Base-by-base conservation (phyloP, 2,329 filamentous ascomycete genomes). In the Arthrobotrys iridis region DNA sequence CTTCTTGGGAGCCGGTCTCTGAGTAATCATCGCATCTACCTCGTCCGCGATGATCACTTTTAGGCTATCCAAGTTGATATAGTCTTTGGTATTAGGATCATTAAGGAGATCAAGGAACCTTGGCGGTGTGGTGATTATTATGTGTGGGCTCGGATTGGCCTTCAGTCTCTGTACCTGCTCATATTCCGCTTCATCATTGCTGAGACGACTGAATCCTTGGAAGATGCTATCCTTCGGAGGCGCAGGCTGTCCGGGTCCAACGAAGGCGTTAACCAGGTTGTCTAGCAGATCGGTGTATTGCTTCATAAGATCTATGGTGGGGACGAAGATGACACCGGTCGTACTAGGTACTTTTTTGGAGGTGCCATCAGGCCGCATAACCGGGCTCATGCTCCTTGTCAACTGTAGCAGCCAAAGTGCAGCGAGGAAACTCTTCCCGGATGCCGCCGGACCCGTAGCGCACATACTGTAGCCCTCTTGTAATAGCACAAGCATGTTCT, bases 381-480 rank as follows among this genome's bases (percentile, higher is more conserved):
- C 57, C 3, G 15, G 20, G 28, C 46, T 68, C 28, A 57, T 30
- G 26, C 71, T 75, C 43, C 33, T 77, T 60, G 50, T 77, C 73
- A 37, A 75, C 37, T 76, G 24, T 52, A 80, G 40, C 11, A 79
- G 33, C 78, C 78, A 80, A 5, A 76, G 52, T 1, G 77, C 72
- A 13, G 78, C 65, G 1, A 74, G 66, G 30, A 79, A 79, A 8
- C 76, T 79, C 52, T 80, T 80, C n/a, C 79, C 79, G 3, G 77
- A 78, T 0, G 62, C 79, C 3, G 79, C 78, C 8, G 77, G 75
- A 24, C 76, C 75, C 13, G 74, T 72, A 0, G 62, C 77, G 30
- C 75, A 75, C 15, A 79, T 46, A 8, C 77, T 78, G 40, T 78
- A 75, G 15, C 77, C 77, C 20, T 78, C 77, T n/a, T 62, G 65